Percentiles rank a stretch among this genome's conserved stretches.
phyloP scores from a whole-genome alignment of 2,329 filamentous ascomycete species.

The Madurella fahalii region DNA sequence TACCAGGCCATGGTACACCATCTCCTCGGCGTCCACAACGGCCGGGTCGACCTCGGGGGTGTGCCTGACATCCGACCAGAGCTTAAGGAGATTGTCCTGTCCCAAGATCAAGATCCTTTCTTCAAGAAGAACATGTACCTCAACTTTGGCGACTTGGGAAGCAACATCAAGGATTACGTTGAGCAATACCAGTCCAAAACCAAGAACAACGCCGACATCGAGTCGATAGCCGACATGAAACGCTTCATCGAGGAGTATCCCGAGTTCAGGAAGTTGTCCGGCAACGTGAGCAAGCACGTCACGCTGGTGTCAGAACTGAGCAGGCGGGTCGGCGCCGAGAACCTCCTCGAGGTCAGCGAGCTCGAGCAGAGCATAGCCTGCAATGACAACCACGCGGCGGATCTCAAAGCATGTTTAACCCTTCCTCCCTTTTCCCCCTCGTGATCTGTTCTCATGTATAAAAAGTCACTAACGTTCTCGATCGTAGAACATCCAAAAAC shows the following conservation, averaged over 20 bases:
- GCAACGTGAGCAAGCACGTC: conserved; percentile 98
- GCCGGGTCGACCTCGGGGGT: conserved; percentile 82
- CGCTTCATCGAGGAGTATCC: conserved; percentile 98
- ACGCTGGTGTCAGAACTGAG: conserved; percentile 92
- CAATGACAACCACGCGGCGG: conserved; percentile 87
- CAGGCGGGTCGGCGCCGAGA: conserved; percentile 78
- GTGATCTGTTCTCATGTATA: neutral
- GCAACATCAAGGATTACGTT: conserved; percentile 97
- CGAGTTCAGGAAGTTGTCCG: conserved; percentile 93
- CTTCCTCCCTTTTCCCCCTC: neutral
- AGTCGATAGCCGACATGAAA: conserved; percentile 98
- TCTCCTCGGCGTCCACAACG: conserved; percentile 86
- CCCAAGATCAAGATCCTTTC: conserved; percentile 95
- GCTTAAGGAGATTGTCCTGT: conserved; percentile 88
- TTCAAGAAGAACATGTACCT: conserved; percentile 99
- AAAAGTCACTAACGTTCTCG: neutral
- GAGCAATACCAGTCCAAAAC: conserved; percentile 97
- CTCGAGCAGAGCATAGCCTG: conserved; percentile 95
- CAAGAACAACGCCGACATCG: conserved; percentile 93
- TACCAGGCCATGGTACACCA: conserved; percentile 99
- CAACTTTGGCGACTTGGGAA: conserved; percentile 92
- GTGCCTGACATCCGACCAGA: conserved; percentile 82
- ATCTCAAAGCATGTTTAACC: conserved; percentile 68
- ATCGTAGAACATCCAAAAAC: conserved; percentile 69
- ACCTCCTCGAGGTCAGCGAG: conserved; percentile 91